Base-by-base conservation (phyloP, 1,284 basidiomycete genomes). In the Athelia sp. region DNA sequence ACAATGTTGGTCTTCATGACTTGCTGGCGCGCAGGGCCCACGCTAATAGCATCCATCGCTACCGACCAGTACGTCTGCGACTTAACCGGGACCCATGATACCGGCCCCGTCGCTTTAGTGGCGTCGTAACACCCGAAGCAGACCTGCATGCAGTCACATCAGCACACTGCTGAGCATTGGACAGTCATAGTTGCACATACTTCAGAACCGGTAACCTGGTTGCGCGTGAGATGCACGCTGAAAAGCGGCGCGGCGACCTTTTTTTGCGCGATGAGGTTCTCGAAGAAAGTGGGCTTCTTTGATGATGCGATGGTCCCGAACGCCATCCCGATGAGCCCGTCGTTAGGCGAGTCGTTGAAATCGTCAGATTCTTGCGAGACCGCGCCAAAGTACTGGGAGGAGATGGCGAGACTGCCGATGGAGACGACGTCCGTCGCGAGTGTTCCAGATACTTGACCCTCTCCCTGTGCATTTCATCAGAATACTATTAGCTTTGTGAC, bases 21-120 rank as follows among this genome's bases (percentile, higher is more conserved):
- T 13, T 29, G 26, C 0, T 53, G 51, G 3, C 55, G 49, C 3
- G 51, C 56, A 4, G 53, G 46, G 45, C 71, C 68, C 15, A 74
- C 65, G 13, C 58, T 58, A 1, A 79, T 48, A 9, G 67, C 71
- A 29, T 71, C 67, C 69, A 83, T 68, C 10, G 55, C 46, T 0
- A 83, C 62, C 0, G 77, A 66, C 82, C 82, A 84, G 53, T 81
- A 82, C 1, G 79, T 76, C 77, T 81, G 47, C 3, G 74, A 78
- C 31, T 66, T 59, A 14, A 87, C 70, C 0, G 76, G 72, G 10
- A 81, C 60, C 82, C 82, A 86, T 4, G 57, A 61, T 18, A 78
- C 58, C 2, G 62, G 56, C 1, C 76, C 74, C 9, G 56, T 66
- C 44, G 73, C 72, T 58, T 80, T 83, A 14, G 71, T 68, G 1